Evolutionary conservation across 2,329 filamentous ascomycete species (phyloP).

Genomic region (Stagonosporopsis chrysanthemi): DNA sequence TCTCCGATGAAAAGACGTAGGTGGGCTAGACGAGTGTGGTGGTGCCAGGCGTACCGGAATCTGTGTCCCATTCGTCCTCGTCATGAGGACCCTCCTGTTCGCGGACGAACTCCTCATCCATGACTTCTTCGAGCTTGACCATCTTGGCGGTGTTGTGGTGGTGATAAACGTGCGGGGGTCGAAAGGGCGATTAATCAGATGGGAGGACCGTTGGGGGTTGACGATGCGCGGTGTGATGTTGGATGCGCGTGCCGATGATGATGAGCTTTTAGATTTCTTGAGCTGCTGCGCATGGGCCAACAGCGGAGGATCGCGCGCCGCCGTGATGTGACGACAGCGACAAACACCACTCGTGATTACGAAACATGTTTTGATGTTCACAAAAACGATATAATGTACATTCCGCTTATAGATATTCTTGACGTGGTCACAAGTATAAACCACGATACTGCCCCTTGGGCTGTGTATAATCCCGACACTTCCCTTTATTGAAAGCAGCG

Average conservation of each 20-base stretch:
- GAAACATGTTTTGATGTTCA: not conserved
- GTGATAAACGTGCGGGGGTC: not conserved
- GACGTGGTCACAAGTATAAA: too few relatives aligned
- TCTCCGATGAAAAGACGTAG: not conserved
- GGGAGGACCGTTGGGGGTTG: slow-evolving; percentile 2
- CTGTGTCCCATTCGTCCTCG: slow-evolving; percentile 88
- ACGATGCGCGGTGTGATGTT: slow-evolving; percentile 8
- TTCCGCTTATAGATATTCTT: too few relatives aligned
- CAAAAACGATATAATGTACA: not conserved
- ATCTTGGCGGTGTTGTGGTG: slow-evolving; percentile 62
- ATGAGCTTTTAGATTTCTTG: slow-evolving; percentile 22
- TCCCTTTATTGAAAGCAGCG: too few relatives aligned
- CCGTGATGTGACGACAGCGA: not conserved
- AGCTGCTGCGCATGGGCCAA: slow-evolving; percentile 2
- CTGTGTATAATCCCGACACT: too few relatives aligned
- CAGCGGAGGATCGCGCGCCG: not conserved
- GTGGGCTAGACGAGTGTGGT: not conserved
- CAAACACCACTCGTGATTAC: not conserved
- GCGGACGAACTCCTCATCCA: slow-evolving; percentile 91
- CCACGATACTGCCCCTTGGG: too few relatives aligned
- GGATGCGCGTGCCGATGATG: slow-evolving; percentile 13
- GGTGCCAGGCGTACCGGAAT: slow-evolving; percentile 73
- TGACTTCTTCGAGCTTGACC: slow-evolving; percentile 96
- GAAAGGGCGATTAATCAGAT: not conserved
- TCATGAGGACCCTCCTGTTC: slow-evolving; percentile 72